Percentiles rank a stretch among this genome's conserved stretches.
Evolutionary conservation across 768 basidiomycete genomes (phyloP).

Genomic region (Fistulinella prunicolor): DNA sequence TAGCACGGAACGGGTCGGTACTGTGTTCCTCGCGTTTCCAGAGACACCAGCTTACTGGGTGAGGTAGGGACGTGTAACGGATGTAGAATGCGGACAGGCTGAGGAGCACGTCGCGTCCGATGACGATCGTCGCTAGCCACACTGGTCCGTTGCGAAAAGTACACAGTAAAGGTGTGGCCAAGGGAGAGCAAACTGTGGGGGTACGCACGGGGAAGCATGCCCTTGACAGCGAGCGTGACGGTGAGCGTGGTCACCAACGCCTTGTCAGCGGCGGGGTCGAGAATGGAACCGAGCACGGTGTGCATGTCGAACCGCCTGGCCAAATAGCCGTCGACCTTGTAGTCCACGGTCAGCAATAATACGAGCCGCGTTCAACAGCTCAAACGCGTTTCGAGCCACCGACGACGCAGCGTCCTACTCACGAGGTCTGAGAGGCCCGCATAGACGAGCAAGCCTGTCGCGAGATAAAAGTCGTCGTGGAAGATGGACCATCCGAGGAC

Average conservation of each 20-base stretch:
- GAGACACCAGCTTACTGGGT: slow-evolving; percentile 53
- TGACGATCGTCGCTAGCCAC: slow-evolving; percentile 79
- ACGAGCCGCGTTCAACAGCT: neutral
- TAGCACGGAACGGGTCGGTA: slow-evolving; percentile 4
- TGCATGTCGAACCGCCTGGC: slow-evolving; percentile 85
- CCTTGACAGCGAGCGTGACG: slow-evolving; percentile 78
- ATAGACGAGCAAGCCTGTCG: slow-evolving; percentile 81
- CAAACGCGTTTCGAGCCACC: neutral
- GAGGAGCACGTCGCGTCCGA: slow-evolving; percentile 86
- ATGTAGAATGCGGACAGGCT: slow-evolving; percentile 90
- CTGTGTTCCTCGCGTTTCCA: neutral
- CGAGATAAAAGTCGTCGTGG: slow-evolving; percentile 72
- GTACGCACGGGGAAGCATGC: slow-evolving; percentile 74
- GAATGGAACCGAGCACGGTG: slow-evolving; percentile 90
- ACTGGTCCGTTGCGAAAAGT: slow-evolving; percentile 49
- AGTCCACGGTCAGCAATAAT: too few relatives aligned
- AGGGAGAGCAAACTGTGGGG: neutral
- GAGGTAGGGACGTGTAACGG: slow-evolving; percentile 84
- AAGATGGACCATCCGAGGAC: slow-evolving; percentile 89
- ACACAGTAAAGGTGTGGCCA: neutral
- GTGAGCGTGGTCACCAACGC: slow-evolving; percentile 92
- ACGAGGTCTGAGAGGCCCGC: slow-evolving; percentile 94
- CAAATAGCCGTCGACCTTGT: slow-evolving; percentile 85
- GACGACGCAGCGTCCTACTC: slow-evolving; percentile 27
- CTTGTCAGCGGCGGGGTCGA: slow-evolving; percentile 98